Base-by-base conservation (phyloP, 441 rosid species). In the Mallotus repandus region DNA sequence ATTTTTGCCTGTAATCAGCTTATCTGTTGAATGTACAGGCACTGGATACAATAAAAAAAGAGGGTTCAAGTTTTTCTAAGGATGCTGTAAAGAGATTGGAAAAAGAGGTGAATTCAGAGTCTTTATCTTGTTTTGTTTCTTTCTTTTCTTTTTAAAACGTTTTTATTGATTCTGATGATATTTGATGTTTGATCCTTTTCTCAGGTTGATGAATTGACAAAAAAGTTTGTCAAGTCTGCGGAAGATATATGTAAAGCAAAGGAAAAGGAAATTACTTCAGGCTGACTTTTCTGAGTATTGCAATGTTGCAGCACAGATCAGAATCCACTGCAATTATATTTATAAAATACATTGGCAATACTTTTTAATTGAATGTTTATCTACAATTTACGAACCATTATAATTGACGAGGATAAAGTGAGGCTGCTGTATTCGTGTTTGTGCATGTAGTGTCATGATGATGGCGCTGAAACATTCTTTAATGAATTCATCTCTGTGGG, bases 211-310 rank as follows among this genome's bases (percentile, higher is more conserved):
- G 98, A 93, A 73, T 59, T 90, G 81, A 90, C 98, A 15, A 93
- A 91, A 79, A 91, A 89, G 78, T 90, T 84, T 72, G 74, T 89
- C 53, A 95, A 93, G 81, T 84, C 92, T 50, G 94, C 94, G 0
- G 98, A 95, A 69, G 98, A 90, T 55, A 81, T 89, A 74, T 95
- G 98, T 86, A 95, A 89, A 80, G 88, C 92, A 19, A 95, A 89
- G 83, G 99, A 95, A 84, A 95, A 88, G 74, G 98, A 95, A 84
- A 89, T 95, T 61, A 83, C 81, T 21, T 70, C 77, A 65, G 92
- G 89, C 78, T 91, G 85, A 94, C 50, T 48, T 9, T 38, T 50
- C 46, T 18, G 60, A 57, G 25, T 29, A n/a, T 72, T 12, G 13
- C 11, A 63, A 41, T 32, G 10, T 48, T 49, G 29, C 19, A 14